A percentile compares a stretch with the other conserved stretches of the same genome.
phyloP scores from a whole-genome alignment of 306 rosid genomes.

The Oemleria cerasiformis region DNA sequence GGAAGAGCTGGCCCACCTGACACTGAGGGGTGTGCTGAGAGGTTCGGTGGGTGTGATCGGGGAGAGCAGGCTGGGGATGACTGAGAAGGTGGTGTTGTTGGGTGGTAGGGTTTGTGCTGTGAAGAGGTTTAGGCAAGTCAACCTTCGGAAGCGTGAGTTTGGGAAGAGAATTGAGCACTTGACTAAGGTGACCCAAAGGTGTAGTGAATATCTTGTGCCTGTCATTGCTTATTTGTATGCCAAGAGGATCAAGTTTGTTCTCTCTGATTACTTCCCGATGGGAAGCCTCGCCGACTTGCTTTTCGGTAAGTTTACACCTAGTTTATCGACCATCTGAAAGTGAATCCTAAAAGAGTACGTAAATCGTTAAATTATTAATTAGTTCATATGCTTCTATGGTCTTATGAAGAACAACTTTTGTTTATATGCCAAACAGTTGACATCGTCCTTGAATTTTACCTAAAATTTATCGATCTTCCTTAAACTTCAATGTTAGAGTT shows the following conservation, averaged over 20 bases:
- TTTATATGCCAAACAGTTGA: no score
- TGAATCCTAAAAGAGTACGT: not conserved
- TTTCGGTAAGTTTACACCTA: conserved; percentile 3
- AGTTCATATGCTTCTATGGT: not conserved
- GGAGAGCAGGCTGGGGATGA: conserved; percentile 27
- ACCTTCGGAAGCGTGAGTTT: conserved; percentile 13
- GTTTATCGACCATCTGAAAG: not conserved
- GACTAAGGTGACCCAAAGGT: not conserved
- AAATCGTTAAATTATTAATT: no score
- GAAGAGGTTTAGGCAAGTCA: conserved; percentile 28
- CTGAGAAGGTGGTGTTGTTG: conserved; percentile 29
- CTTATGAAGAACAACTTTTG: not conserved
- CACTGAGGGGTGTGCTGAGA: conserved; percentile 21
- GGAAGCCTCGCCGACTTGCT: conserved; percentile 35
- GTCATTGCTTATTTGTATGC: conserved; percentile 26
- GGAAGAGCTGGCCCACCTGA: conserved; percentile 13
- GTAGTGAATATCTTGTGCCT: conserved; percentile 19
- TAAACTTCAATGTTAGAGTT: no score
- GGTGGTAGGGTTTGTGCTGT: conserved; percentile 25
- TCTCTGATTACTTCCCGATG: conserved; percentile 29
- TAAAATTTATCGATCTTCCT: no score
- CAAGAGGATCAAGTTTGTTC: conserved; percentile 32
- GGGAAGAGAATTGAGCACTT: conserved; percentile 29
- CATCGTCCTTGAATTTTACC: no score
- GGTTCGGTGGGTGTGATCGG: conserved; percentile 31